Conservation (phyloP, 1,139 yeast species). For the Taphrina pruni region DNA sequence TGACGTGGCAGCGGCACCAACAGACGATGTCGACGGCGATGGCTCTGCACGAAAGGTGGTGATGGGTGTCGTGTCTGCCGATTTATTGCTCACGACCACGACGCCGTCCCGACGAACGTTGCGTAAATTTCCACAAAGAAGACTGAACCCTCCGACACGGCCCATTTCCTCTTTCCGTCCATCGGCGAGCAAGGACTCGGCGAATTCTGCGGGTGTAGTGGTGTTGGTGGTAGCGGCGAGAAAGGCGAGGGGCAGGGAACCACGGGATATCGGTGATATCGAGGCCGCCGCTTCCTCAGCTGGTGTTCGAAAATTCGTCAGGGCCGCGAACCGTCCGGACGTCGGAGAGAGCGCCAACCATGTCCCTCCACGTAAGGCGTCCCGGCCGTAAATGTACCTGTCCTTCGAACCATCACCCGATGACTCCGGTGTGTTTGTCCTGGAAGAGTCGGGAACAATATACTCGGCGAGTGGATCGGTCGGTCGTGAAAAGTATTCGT, state of each 20-base stretch:
- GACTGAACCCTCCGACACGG: slow-evolving; percentile 83
- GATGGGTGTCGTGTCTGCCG: slow-evolving; percentile 31
- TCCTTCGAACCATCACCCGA: not conserved
- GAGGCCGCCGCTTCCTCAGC: slow-evolving; percentile 46
- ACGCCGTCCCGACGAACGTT: slow-evolving; percentile 44
- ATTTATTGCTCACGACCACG: slow-evolving; percentile 52
- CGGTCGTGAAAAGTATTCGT: slow-evolving; percentile 76
- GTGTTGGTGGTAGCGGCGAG: slow-evolving; percentile 50
- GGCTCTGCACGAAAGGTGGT: not conserved
- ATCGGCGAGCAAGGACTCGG: slow-evolving; percentile 48
- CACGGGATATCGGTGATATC: slow-evolving; percentile 59
- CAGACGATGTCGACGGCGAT: not conserved
- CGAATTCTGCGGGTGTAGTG: slow-evolving; percentile 57
- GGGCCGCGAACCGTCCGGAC: slow-evolving; percentile 69
- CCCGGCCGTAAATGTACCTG: slow-evolving; percentile 61
- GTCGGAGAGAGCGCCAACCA: slow-evolving; percentile 78
- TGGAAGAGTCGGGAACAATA: not conserved
- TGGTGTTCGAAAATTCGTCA: slow-evolving; percentile 71
- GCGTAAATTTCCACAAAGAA: slow-evolving; percentile 69
- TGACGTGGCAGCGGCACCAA: not conserved
- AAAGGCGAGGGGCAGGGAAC: slow-evolving; percentile 78
- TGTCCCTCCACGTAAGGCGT: slow-evolving; percentile 82
- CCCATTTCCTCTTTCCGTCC: slow-evolving; percentile 46
- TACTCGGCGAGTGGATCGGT: slow-evolving; percentile 53
- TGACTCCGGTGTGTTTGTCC: no score